These are phyloP conservation scores for Phyllosticta citrichinensis DNA, from an alignment of 2,329 filamentous ascomycete genomes.

Conservation along the genomic window DNA sequence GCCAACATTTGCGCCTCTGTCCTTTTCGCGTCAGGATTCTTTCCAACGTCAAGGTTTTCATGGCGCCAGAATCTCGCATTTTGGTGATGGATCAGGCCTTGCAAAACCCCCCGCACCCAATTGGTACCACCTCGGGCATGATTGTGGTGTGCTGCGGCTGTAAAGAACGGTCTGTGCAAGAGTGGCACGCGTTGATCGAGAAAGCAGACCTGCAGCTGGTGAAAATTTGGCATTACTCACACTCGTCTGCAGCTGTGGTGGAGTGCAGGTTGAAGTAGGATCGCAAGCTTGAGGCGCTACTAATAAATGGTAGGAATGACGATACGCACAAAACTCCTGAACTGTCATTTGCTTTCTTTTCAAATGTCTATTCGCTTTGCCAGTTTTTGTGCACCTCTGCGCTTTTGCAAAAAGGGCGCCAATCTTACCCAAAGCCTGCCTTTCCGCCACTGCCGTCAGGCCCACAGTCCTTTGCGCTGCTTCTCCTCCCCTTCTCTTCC, in stretches of 20 bases:
- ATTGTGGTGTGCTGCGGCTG: not conserved
- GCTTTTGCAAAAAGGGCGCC: too few relatives aligned
- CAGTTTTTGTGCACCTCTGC: too few relatives aligned
- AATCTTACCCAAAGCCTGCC: too few relatives aligned
- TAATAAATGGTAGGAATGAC: too few relatives aligned
- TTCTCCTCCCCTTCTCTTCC: too few relatives aligned
- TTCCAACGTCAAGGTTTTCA: conserved; percentile 21
- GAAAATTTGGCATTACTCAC: not conserved
- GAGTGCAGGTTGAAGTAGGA: not conserved
- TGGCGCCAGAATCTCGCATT: conserved; percentile 28
- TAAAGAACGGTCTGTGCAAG: not conserved
- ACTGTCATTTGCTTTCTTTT: too few relatives aligned
- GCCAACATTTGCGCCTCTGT: too few relatives aligned
- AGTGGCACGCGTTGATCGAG: not conserved
- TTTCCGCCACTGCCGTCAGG: too few relatives aligned
- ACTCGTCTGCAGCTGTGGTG: not conserved
- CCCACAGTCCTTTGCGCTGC: too few relatives aligned
- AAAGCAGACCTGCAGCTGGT: not conserved
- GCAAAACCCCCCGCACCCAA: not conserved
- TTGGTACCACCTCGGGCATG: not conserved
- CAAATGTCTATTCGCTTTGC: too few relatives aligned
- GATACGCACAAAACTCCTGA: too few relatives aligned
- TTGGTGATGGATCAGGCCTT: conserved; percentile 30
- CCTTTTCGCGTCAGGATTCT: conserved; percentile 26
- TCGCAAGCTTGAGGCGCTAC: too few relatives aligned